Base-by-base conservation (phyloP, 1,284 basidiomycete genomes). In the Stygiomarasmius scandens region DNA sequence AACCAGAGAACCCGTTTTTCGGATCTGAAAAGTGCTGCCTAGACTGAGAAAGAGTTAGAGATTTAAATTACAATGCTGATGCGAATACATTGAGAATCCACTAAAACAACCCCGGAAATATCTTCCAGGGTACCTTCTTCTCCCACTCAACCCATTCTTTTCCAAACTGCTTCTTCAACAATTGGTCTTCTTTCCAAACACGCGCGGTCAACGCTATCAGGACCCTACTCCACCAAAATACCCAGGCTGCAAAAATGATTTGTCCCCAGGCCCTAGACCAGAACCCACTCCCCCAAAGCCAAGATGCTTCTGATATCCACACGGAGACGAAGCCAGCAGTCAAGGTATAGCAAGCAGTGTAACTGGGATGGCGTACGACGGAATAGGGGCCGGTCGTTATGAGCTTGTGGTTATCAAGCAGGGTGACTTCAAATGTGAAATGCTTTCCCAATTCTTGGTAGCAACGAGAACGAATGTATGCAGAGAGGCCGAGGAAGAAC, bases 121-220 rank as follows among this genome's bases (percentile, higher is more conserved):
- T 32, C 12, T 32, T 32, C 29, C 29, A 32, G 12, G 51, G 51
- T 36, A 49, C 47, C 4, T 34, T 55, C 32, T 8, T 36, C 0
- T 29, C 46, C 54, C 54, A 55, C 20, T 32, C 14, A 4, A 48
- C 8, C 54, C 54, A 55, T 49, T 55, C 27, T 20, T 55, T 32
- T 10, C 54, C 54, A 38, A 55, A 55, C 19, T 49, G n/a, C 24
- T 34, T 29, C 20, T 19, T 24, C 46, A 55, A 41, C 20, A 49
- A 23, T 36, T 34, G 11, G 38, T 55, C 54, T 20, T 55, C 54
- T 9, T 47, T 22, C 10, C 8, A 9, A 36, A 44, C 46, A 22
- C 54, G 54, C 29, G 24, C 34, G 4, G 34, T 36, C 45, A 55
- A 36, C 34, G 48, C 41, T 10, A 27, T 23, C n/a, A 41, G 46